Evolutionary conservation across 371 early-diverging fungal genomes (phyloP), one percentile per base, ranked within the genome.

Genomic region (Mortierella sp.): DNA sequence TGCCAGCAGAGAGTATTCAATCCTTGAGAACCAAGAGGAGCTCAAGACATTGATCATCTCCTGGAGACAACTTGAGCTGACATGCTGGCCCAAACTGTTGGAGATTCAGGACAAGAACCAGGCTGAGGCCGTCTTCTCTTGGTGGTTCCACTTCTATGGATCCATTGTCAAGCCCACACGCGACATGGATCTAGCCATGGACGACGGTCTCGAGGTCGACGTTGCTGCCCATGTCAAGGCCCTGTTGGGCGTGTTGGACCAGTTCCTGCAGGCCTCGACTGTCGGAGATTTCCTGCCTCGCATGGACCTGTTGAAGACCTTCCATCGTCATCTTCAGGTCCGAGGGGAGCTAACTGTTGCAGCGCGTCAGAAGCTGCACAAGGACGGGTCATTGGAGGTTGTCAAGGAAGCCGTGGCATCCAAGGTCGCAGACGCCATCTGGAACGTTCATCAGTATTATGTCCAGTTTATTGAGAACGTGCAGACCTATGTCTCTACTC

Each of bases 21-120:
- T 99, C 31, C 85, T 89, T 42, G 78, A 72, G 6, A 83, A 89
- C 58, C 90, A 94, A 49, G 87, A 90, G 12, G 89, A 91, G n/a
- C 79, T 96, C 2, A 90, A 88, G 4, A 43, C 62, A 1, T 64
- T 94, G 54, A 94, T 98, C 51, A 87, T 98, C 11, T 81, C 86
- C 14, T 98, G 98, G 98, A 86, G 99, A 58, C 93, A 96, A 80
- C 70, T 94, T 4, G 98, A 99, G 81, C 82, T 99, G 21, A 87
- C 89, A 47, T 86, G 91, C 70, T 99, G 99, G 99, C 92, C 92
- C 21, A 89, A 91, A 30, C 79, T 98, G 26, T 81, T 99, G 62
- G 86, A 85, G 26, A 85, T 91, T 30, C 94, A 98, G 79, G 94
- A 95, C 37, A 84, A 85, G 53, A 85, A 87, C 55, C 81, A 82